A percentile compares a stretch with the other conserved stretches of the same genome.
phyloP scores from a whole-genome alignment of 208 protist genomes.

The Endotrypanum monterogeii region DNA sequence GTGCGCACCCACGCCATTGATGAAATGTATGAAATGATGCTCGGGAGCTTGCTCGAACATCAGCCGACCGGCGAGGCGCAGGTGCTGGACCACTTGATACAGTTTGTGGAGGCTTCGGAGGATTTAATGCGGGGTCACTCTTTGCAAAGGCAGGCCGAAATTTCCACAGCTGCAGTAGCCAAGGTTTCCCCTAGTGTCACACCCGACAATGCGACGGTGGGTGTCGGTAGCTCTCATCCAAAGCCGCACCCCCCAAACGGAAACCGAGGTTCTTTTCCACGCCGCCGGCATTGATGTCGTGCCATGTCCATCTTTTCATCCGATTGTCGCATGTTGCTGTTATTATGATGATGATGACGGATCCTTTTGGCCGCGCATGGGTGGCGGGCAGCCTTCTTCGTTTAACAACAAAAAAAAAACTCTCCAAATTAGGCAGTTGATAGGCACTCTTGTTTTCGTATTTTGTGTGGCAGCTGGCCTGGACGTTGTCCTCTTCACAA shows the following conservation, averaged over 20 bases:
- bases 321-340: background rate
- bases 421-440: too few relatives aligned
- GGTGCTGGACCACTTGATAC: constrained; percentile 64
- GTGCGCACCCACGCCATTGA: constrained; percentile 52
- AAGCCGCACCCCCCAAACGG: constrained; percentile 21
- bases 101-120: constrained; percentile 42
- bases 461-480: too few relatives aligned
- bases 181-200: background rate
- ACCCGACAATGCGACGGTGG: background rate
- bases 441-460: too few relatives aligned
- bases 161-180: background rate
- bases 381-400: too few relatives aligned
- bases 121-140: constrained; percentile 20
- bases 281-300: constrained; percentile 6
- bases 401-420: too few relatives aligned
- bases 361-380: background rate
- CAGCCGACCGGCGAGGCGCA: constrained; percentile 42
- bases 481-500: too few relatives aligned
- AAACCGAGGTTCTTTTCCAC: constrained; percentile 18
- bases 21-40: constrained; percentile 68
- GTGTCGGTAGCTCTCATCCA: background rate
- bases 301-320: background rate
- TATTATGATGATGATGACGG: too few relatives aligned
- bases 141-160: constrained; percentile 14
- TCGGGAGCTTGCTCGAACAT: constrained; percentile 42